Conservation (phyloP, 139 green algal genomes). For the Chlorella sp. region DNA sequence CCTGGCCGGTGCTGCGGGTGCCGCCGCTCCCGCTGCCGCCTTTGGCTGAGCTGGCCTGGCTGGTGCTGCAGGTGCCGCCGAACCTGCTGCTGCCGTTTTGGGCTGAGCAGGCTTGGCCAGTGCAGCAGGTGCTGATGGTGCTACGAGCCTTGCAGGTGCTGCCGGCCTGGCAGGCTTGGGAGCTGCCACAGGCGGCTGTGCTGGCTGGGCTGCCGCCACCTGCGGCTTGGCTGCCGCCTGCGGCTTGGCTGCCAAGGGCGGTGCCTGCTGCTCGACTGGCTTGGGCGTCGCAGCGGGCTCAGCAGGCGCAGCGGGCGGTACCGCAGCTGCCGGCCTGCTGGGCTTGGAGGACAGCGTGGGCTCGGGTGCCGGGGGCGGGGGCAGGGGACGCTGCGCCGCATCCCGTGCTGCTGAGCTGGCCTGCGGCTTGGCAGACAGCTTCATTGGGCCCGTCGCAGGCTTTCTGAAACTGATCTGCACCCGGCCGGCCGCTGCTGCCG, state of each 20-base stretch:
- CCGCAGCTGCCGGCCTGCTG: background rate
- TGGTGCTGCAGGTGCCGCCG: too few relatives aligned
- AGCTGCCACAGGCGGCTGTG: background rate
- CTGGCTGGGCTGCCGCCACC: background rate
- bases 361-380: background rate
- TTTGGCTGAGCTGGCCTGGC: background rate
- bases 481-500: background rate
- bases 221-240: background rate
- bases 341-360: background rate
- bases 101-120: background rate
- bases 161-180: background rate
- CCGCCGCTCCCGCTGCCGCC: background rate
- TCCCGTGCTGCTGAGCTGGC: background rate
- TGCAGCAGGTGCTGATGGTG: background rate
- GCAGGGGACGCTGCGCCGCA: background rate
- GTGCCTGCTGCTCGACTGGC: background rate
- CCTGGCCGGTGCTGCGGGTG: too few relatives aligned
- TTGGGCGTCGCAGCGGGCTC: background rate
- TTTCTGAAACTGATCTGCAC: background rate
- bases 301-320: background rate
- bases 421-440: slow-evolving; percentile 2
- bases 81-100: too few relatives aligned
- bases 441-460: background rate
- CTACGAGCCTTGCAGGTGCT: background rate
- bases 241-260: slow-evolving; percentile 12